Evolutionary conservation across 140 eudicot genomes (phyloP).

Genomic region (Cichorium intybus): DNA sequence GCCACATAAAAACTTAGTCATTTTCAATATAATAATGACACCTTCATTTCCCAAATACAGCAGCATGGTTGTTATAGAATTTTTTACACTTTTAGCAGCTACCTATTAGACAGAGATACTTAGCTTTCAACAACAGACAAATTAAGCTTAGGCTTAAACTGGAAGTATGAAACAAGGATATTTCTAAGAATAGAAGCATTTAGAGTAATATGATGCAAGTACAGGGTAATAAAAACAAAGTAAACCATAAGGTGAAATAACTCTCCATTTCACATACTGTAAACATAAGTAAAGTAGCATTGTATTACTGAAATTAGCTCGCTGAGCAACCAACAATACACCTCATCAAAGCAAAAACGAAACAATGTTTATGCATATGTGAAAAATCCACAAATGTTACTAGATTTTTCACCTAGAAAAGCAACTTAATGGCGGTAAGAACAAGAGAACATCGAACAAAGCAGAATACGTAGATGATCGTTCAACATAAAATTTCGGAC

Average conservation of each 20-base stretch:
- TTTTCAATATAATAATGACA: background rate
- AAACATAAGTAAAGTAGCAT: background rate
- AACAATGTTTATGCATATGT: background rate
- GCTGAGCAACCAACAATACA: slow-evolving; percentile 16
- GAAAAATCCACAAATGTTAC: slow-evolving; percentile 13
- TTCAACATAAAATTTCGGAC: slow-evolving; percentile 10
- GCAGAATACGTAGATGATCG: slow-evolving; percentile 9
- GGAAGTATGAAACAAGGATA: slow-evolving; percentile 11
- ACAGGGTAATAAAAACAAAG: background rate
- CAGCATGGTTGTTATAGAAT: background rate
- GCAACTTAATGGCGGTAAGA: background rate
- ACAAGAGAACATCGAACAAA: slow-evolving; percentile 2
- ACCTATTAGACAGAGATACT: background rate
- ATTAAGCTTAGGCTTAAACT: slow-evolving; percentile 3
- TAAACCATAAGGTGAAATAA: background rate
- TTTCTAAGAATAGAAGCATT: background rate
- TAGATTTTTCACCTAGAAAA: slow-evolving; percentile 15
- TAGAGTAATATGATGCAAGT: background rate
- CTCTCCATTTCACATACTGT: slow-evolving; percentile 1
- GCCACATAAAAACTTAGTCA: background rate
- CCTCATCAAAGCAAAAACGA: slow-evolving; percentile 1
- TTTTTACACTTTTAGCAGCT: background rate
- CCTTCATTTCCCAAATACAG: slow-evolving; percentile 10
- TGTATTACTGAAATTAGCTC: background rate
- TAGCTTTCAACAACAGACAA: background rate